A percentile compares a stretch with the other conserved stretches of the same genome.
These are phyloP conservation scores for Verticillium alfalfae DNA, from an alignment of 2,329 filamentous ascomycete genomes.

Conservation along the genomic window DNA sequence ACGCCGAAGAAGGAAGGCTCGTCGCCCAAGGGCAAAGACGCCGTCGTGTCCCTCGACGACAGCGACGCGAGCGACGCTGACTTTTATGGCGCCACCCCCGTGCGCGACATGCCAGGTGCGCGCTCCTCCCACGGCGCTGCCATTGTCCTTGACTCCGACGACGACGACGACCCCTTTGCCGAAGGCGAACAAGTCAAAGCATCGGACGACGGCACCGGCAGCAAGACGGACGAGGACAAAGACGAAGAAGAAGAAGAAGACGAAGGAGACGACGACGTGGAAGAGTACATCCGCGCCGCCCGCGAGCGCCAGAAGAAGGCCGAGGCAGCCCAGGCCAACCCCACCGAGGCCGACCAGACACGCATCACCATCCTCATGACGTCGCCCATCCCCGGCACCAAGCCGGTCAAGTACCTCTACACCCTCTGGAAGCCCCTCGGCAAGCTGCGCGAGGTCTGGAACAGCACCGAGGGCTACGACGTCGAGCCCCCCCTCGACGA, in stretches of 20 bases:
- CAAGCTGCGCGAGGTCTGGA: constrained; percentile 66
- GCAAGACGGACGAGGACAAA: constrained; percentile 19
- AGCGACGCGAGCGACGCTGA: constrained; percentile 10
- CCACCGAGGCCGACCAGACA: constrained; percentile 5
- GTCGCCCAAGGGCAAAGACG: not conserved
- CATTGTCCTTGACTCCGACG: constrained; percentile 17
- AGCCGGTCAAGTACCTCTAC: constrained; percentile 52
- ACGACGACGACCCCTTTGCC: constrained; percentile 16
- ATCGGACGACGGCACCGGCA: constrained; percentile 4
- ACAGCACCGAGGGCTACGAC: constrained; percentile 44
- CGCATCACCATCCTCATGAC: constrained; percentile 40
- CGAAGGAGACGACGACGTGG: constrained; percentile 35
- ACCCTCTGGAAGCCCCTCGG: constrained; percentile 63
- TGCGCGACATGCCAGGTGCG: constrained; percentile 2
- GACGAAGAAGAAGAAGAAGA: constrained; percentile 31
- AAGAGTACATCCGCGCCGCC: constrained; percentile 39
- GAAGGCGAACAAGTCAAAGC: constrained; percentile 5
- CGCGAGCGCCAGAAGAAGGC: constrained; percentile 19
- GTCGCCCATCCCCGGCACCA: constrained; percentile 58
- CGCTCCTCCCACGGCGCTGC: constrained; percentile 6
- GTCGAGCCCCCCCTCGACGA: constrained; percentile 28
- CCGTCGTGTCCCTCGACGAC: constrained; percentile 15
- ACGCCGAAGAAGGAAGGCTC: constrained; percentile 9
- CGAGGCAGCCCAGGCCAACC: not conserved
- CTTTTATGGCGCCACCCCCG: constrained; percentile 9